A percentile compares a stretch with the other conserved stretches of the same genome.
phyloP scores from a whole-genome alignment of 495 filamentous ascomycete genomes.

The Aspergillus taichungensis region DNA sequence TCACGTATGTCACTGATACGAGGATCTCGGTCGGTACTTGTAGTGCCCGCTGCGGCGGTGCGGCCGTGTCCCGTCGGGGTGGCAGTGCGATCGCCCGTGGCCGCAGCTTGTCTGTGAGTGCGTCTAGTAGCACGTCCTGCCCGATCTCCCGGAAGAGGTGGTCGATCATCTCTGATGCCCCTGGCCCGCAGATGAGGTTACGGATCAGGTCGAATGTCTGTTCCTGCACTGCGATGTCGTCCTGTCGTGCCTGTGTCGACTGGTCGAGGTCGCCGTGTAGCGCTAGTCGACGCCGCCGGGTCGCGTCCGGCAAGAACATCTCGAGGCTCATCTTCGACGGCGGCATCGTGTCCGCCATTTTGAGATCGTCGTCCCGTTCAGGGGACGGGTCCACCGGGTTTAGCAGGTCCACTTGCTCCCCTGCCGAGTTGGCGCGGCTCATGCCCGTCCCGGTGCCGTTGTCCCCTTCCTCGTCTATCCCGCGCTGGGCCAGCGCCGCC shows the following conservation, averaged over 20 bases:
- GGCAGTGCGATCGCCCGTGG: conserved; percentile 39
- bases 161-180: conserved; percentile 71
- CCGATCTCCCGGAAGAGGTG: conserved; percentile 69
- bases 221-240: conserved; percentile 80
- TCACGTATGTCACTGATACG: conserved; percentile 59
- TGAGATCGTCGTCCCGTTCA: conserved; percentile 59
- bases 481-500: conserved; percentile 22
- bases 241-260: conserved; percentile 50
- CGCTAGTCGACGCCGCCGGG: conserved; percentile 36
- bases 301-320: conserved; percentile 32
- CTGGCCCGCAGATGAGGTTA: conserved; percentile 71
- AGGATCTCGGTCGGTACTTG: conserved; percentile 63
- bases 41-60: conserved; percentile 17
- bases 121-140: conserved; percentile 63
- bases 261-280: conserved; percentile 41
- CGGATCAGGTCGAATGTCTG: conserved; percentile 81
- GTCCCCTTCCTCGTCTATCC: conserved; percentile 32
- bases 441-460: conserved; percentile 35
- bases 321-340: conserved; percentile 35
- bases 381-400: conserved; percentile 48
- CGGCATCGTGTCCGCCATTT: conserved; percentile 45
- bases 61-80: conserved; percentile 23
- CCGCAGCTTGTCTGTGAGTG: conserved; percentile 63
- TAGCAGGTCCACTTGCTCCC: conserved; percentile 57
- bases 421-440: conserved; percentile 56